These are phyloP conservation scores for Rhodotorula paludigena DNA, from an alignment of 768 basidiomycete genomes.

Conservation along the genomic window DNA sequence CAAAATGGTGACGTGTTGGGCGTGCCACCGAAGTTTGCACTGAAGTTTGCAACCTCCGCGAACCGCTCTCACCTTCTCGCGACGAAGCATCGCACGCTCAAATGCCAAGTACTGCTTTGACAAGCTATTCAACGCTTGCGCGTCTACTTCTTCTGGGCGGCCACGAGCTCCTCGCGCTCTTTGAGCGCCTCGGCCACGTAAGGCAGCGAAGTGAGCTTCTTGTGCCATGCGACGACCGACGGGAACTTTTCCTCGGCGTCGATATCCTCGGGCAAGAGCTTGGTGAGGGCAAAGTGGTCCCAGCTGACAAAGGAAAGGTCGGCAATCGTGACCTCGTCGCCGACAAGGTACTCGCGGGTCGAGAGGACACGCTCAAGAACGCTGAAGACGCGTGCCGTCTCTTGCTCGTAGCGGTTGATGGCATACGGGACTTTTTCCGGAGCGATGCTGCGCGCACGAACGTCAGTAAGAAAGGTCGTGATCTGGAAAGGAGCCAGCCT, in stretches of 20 bases:
- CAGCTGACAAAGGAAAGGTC: slow-evolving; percentile 39
- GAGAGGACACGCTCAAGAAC: slow-evolving; percentile 39
- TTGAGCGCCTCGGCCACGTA: slow-evolving; percentile 31
- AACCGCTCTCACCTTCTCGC: no score
- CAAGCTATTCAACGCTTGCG: no score
- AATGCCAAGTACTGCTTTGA: no score
- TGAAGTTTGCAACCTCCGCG: no score
- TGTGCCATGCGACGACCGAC: slow-evolving; percentile 17
- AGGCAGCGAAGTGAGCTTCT: slow-evolving; percentile 5
- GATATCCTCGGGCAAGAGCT: slow-evolving; percentile 31
- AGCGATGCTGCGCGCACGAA: no score
- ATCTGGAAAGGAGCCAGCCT: no score
- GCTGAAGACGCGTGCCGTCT: slow-evolving; percentile 33
- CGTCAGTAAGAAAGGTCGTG: no score
- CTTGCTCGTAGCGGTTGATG: slow-evolving; percentile 37
- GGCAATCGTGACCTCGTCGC: slow-evolving; percentile 36
- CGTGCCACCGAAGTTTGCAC: no score
- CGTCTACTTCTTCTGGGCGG: slow-evolving; percentile 3
- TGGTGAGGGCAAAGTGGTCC: slow-evolving; percentile 26
- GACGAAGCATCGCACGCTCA: no score
- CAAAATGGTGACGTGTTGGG: no score
- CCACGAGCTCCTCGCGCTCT: slow-evolving; percentile 17
- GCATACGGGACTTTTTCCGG: slow-evolving; percentile 30
- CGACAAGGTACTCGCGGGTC: slow-evolving; percentile 36
- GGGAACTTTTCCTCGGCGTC: slow-evolving; percentile 28